Evolutionary conservation across 2,329 filamentous ascomycete genomes (phyloP).

Genomic region (Zelopaecilomyces penicillatus): DNA sequence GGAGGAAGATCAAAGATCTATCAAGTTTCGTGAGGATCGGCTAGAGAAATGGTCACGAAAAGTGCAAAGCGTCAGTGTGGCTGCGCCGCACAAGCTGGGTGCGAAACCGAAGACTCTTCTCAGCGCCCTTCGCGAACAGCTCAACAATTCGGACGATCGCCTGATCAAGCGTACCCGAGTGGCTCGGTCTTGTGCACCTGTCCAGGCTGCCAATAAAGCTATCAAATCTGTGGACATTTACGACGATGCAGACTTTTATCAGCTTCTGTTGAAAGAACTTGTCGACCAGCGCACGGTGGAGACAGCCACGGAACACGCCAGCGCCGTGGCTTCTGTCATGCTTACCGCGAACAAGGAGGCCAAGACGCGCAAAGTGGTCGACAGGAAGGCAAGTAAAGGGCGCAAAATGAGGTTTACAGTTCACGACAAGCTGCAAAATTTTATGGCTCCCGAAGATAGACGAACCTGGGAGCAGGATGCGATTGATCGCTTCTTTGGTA

Average conservation of each 20-base stretch:
- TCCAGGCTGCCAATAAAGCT: constrained; percentile 52
- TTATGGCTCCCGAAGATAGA: constrained; percentile 87
- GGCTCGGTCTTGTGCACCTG: constrained; percentile 68
- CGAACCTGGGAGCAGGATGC: constrained; percentile 72
- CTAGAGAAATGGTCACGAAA: constrained; percentile 89
- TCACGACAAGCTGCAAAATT: constrained; percentile 95
- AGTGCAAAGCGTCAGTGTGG: constrained; percentile 39
- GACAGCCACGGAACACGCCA: constrained; percentile 40
- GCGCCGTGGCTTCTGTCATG: constrained; percentile 45
- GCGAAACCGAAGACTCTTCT: constrained; percentile 41
- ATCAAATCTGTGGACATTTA: constrained; percentile 60
- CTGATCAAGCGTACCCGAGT: constrained; percentile 61
- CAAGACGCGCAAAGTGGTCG: constrained; percentile 75
- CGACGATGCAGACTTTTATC: constrained; percentile 93
- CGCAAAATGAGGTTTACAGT: constrained; percentile 90
- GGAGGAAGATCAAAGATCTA: constrained; percentile 50
- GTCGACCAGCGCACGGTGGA: constrained; percentile 80
- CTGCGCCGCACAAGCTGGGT: constrained; percentile 17
- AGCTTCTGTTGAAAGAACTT: constrained; percentile 82
- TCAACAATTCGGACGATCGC: constrained; percentile 53
- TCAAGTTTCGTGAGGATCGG: constrained; percentile 57
- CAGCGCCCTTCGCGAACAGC: constrained; percentile 60
- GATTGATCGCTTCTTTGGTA: constrained; percentile 68
- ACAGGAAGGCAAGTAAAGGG: constrained; percentile 92
- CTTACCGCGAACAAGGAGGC: constrained; percentile 65